Conservation (phyloP, 2,329 filamentous ascomycete species). For the Aaosphaeria arxii region DNA sequence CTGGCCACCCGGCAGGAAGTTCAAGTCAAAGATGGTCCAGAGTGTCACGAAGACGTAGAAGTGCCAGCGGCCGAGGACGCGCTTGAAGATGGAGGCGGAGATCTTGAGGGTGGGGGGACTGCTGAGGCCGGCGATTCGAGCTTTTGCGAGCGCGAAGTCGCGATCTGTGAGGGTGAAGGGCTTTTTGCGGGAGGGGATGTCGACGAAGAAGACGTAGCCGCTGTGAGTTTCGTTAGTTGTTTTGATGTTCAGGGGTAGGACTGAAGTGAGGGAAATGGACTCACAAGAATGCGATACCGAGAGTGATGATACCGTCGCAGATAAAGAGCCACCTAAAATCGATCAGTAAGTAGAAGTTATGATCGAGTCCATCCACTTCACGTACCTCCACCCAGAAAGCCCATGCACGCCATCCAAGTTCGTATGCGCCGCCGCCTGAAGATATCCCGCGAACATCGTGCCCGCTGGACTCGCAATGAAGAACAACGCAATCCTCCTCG, state of each 20-base stretch:
- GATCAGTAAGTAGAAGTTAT: neutral
- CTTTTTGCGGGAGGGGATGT: conserved; percentile 32
- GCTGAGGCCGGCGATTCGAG: conserved; percentile 17
- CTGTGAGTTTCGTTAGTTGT: too few species aligned
- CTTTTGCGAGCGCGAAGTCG: conserved; percentile 13
- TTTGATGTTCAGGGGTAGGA: conserved; percentile 9
- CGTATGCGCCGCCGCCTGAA: conserved; percentile 21
- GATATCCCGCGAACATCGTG: conserved; percentile 24
- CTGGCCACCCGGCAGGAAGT: conserved; percentile 30
- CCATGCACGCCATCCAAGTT: conserved; percentile 16
- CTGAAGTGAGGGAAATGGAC: conserved; percentile 35
- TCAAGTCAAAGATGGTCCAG: conserved; percentile 6
- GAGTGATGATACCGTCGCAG: conserved; percentile 30
- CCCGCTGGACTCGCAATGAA: conserved; percentile 16
- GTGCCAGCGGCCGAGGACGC: conserved; percentile 41
- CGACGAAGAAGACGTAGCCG: neutral
- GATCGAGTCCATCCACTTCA: neutral
- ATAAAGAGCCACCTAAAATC: conserved; percentile 16
- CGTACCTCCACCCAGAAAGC: conserved; percentile 12
- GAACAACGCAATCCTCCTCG: conserved; percentile 17
- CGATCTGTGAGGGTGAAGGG: conserved; percentile 31
- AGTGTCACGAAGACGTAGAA: conserved; percentile 31
- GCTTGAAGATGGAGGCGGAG: conserved; percentile 34
- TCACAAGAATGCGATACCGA: conserved; percentile 41
- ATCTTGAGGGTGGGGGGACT: conserved; percentile 29